Evolutionary conservation across 108 stramenopile genomes (phyloP).

Genomic region (Cyclostephanos tholiformis): DNA sequence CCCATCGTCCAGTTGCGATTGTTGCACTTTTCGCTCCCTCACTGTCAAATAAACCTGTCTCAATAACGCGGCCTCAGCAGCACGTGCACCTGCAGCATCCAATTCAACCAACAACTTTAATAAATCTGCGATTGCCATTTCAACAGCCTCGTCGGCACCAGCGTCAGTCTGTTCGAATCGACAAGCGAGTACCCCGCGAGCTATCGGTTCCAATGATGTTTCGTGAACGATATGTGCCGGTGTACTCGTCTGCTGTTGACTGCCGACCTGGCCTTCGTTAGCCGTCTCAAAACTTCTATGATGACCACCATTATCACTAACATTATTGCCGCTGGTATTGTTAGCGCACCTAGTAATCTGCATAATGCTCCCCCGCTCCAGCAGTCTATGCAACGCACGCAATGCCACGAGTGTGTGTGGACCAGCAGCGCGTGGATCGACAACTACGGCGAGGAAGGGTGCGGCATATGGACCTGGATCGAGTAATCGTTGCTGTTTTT

Average conservation of each 20-base stretch:
- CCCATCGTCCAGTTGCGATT: neutral
- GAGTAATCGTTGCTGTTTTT: constrained; percentile 7
- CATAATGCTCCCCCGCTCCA: constrained; percentile 56
- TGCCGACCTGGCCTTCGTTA: neutral
- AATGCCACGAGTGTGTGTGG: constrained; percentile 86
- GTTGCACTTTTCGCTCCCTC: constrained; percentile 3
- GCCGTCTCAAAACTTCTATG: constrained; percentile 2
- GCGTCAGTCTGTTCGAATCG: constrained; percentile 91
- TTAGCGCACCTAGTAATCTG: constrained; percentile 20
- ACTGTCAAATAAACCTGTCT: constrained; percentile 5
- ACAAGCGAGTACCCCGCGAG: constrained; percentile 71
- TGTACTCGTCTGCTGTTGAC: neutral
- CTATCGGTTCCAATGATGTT: constrained; percentile 36
- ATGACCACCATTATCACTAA: neutral
- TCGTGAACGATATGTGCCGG: constrained; percentile 6
- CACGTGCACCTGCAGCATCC: constrained; percentile 43
- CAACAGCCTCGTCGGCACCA: constrained; percentile 88
- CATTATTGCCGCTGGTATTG: constrained; percentile 1
- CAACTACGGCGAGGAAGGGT: constrained; percentile 85
- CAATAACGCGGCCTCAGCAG: constrained; percentile 45
- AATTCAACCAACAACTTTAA: constrained; percentile 63
- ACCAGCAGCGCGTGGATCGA: constrained; percentile 86
- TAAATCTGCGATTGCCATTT: constrained; percentile 91
- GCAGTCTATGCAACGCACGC: constrained; percentile 68
- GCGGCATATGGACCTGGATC: constrained; percentile 45